Evolutionary conservation across 1,139 yeast species (phyloP).

Genomic region (Taphrina deformans): DNA sequence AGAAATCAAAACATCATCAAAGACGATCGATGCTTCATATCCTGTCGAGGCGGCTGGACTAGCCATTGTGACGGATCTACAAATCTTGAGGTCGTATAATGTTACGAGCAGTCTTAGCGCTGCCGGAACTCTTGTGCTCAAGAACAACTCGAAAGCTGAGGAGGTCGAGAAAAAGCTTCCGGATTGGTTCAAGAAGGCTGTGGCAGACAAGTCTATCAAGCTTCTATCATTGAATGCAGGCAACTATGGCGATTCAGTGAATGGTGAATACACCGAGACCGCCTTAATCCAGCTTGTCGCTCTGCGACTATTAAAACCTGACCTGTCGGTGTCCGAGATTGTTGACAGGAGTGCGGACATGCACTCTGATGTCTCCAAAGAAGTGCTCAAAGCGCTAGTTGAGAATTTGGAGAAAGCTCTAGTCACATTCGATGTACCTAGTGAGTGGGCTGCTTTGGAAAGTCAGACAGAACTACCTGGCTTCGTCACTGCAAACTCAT

Average conservation of each 20-base stretch:
- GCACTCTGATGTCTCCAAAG: constrained; percentile 76
- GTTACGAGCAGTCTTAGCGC: constrained; percentile 61
- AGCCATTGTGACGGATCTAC: constrained; percentile 61
- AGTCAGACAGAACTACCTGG: constrained; percentile 48
- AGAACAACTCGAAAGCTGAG: constrained; percentile 50
- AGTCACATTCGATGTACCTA: constrained; percentile 45
- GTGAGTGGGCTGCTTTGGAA: constrained; percentile 43
- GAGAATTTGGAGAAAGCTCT: constrained; percentile 43
- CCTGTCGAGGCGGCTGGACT: constrained; percentile 61
- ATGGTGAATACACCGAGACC: constrained; percentile 64
- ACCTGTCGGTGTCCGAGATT: constrained; percentile 59
- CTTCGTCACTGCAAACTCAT: constrained; percentile 40
- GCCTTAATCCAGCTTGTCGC: constrained; percentile 77
- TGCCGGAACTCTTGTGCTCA: constrained; percentile 59
- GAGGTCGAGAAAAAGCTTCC: constrained; percentile 54
- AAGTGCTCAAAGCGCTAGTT: constrained; percentile 65
- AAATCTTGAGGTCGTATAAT: constrained; percentile 59
- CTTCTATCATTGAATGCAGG: constrained; percentile 37
- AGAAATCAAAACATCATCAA: constrained; percentile 53
- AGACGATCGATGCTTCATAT: constrained; percentile 45
- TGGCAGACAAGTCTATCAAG: constrained; percentile 56
- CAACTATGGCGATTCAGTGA: constrained; percentile 47
- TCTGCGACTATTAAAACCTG: constrained; percentile 68
- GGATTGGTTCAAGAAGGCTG: constrained; percentile 55
- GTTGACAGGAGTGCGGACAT: constrained; percentile 82